A percentile compares a stretch with the other conserved stretches of the same genome.
phyloP scores from a whole-genome alignment of 306 rosid species.

The Lathyrus tuberosus region DNA sequence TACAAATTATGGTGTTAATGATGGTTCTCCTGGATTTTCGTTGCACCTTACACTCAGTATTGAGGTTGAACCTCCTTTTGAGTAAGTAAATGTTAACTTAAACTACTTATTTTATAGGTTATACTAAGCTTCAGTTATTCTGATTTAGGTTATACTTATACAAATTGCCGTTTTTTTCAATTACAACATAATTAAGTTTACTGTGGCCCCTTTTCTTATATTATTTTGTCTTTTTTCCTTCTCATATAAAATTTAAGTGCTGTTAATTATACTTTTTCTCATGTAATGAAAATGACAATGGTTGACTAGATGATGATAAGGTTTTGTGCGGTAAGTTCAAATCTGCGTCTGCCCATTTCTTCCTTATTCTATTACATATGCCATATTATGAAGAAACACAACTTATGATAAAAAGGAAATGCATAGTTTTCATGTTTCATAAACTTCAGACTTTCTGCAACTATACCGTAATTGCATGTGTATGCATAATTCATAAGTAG shows the following conservation, averaged over 20 bases:
- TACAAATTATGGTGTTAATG: conserved; percentile 48
- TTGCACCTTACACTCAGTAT: conserved; percentile 80
- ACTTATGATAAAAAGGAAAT: not conserved
- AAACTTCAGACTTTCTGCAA: not conserved
- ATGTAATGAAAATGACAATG: conserved; percentile 29
- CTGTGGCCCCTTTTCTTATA: conserved; percentile 7
- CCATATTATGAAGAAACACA: conserved; percentile 8
- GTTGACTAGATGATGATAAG: conserved; percentile 4
- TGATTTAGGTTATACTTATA: conserved; percentile 3
- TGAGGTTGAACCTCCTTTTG: conserved; percentile 89
- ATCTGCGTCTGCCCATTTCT: conserved; percentile 26
- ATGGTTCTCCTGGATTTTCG: conserved; percentile 59
- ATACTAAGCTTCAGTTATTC: conserved; percentile 17
- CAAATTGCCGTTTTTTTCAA: conserved; percentile 9
- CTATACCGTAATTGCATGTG: conserved; percentile 23
- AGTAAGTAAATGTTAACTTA: conserved; percentile 60
- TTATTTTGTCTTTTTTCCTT: not conserved
- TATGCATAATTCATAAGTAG: conserved; percentile 1
- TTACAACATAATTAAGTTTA: conserved; percentile 22
- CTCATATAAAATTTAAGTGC: not conserved
- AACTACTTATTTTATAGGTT: conserved; percentile 11
- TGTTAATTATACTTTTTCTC: conserved; percentile 8
- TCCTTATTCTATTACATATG: conserved; percentile 24
- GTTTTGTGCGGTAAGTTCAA: conserved; percentile 14
- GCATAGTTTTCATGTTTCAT: conserved; percentile 7